Conservation (phyloP, 129 eudicot species). For the Lactuca saligna region DNA sequence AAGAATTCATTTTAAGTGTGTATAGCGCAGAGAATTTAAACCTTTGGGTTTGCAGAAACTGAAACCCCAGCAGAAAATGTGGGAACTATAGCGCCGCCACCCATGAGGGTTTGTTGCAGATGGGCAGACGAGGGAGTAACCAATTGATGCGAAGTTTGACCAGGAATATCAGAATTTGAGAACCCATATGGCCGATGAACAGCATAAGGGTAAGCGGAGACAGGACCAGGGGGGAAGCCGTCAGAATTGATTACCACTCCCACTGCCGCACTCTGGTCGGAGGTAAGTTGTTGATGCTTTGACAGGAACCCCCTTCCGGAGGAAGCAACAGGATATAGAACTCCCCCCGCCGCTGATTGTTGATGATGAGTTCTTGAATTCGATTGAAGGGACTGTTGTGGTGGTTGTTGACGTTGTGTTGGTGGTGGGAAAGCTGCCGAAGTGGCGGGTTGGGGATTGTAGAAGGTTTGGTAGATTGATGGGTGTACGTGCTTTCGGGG, state of each 20-base stretch:
- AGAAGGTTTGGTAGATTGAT: slow-evolving; percentile 35
- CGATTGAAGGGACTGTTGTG: slow-evolving; percentile 19
- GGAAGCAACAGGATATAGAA: slow-evolving; percentile 48
- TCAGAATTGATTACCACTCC: slow-evolving; percentile 7
- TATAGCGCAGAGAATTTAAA: not conserved
- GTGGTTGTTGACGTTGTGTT: slow-evolving; percentile 22
- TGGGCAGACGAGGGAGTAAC: slow-evolving; percentile 29
- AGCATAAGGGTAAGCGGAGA: slow-evolving; percentile 12
- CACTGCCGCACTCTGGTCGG: slow-evolving; percentile 17
- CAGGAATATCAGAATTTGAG: slow-evolving; percentile 35
- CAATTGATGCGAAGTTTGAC: slow-evolving; percentile 29
- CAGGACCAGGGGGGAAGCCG: slow-evolving; percentile 41
- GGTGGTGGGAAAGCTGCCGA: slow-evolving; percentile 29
- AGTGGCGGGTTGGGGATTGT: slow-evolving; percentile 36
- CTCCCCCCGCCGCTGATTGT: slow-evolving; percentile 22
- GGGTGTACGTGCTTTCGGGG: slow-evolving; percentile 32
- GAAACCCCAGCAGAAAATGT: slow-evolving; percentile 34
- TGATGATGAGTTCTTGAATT: slow-evolving; percentile 23
- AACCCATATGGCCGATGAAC: slow-evolving; percentile 30
- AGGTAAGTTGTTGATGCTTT: slow-evolving; percentile 13
- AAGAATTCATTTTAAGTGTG: not conserved
- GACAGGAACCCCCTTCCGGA: slow-evolving; percentile 42
- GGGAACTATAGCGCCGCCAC: slow-evolving; percentile 33
- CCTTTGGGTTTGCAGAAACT: slow-evolving; percentile 38
- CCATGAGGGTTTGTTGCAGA: slow-evolving; percentile 37